Evolutionary conservation across 305 asterid genomes (phyloP), one percentile per base, ranked within the genome.

Genomic region (Fraxinus baroniana): DNA sequence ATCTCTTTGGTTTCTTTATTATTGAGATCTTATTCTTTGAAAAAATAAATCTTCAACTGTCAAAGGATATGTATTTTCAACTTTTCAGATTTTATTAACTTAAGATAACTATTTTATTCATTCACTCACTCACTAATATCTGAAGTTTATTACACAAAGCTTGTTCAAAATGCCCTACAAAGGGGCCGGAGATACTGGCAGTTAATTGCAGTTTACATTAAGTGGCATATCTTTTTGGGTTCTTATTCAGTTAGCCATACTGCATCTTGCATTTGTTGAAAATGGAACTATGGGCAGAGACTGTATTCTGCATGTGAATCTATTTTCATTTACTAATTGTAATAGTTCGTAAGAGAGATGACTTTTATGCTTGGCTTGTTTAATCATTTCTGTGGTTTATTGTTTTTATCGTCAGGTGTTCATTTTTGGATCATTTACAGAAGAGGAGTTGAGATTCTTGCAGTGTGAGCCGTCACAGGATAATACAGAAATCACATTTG

Each of bases 361-460:
- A 24, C 30, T 76, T 71, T 20, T 71, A 26, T 17, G 70, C 41
- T 28, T 74, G 35, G 44, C 72, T 84, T 60, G 10, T 22, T 35
- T 60, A n/a, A 64, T 64, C 22, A 44, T 33, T 57, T 80, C 35
- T 80, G 44, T 76, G 7, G 79, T 44, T 73, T 57, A 49, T 78
- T 83, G 36, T 76, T 83, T 82, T 70, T 64, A 24, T 37, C 79
- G 9, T 84, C 90, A 93, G 97, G 90, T 91, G 89, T 76, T 93
- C 78, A 85, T 89, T 80, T 93, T 92, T 88, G 97, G 97, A 81
- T 91, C 97, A 79, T 93, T 93, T 86, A 91, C 97, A 24, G 95
- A 92, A 85, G 97, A 93, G 70, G 97, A 93, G 7, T 35, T 35
- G 5, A 35, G 8, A 35, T 35, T 35, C 84, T 85, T 93, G 86